A percentile compares a stretch with the other conserved stretches of the same genome.
These are phyloP conservation scores for Primulina huaijiensis DNA, from an alignment of 257 asterid species.

Conservation along the genomic window DNA sequence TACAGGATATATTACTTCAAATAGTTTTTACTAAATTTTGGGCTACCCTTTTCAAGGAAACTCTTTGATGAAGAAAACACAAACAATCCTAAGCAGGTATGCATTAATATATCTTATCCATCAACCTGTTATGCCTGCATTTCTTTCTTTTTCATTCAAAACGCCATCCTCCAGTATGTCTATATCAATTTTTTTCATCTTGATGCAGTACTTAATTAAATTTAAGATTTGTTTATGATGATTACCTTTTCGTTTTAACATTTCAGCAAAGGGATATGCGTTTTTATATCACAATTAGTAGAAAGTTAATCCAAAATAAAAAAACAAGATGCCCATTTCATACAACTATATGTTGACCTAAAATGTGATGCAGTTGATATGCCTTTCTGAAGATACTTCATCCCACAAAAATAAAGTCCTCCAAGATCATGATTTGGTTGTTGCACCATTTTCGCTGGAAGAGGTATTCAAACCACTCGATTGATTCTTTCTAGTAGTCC, in stretches of 20 bases:
- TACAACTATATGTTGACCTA: constrained; percentile 5
- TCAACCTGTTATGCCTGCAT: background rate
- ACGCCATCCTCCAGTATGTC: background rate
- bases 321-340: no score
- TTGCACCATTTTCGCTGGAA: constrained; percentile 39
- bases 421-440: constrained; percentile 32
- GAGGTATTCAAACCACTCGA: constrained; percentile 35
- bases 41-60: constrained; percentile 46
- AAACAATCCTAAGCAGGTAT: constrained; percentile 44
- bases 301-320: background rate
- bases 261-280: background rate
- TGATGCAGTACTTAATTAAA: background rate
- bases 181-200: background rate
- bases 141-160: background rate
- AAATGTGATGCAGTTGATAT: constrained; percentile 34
- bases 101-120: constrained; percentile 2
- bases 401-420: constrained; percentile 32
- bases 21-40: constrained; percentile 20
- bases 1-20: background rate
- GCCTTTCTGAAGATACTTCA: constrained; percentile 39
- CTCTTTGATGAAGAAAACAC: constrained; percentile 42
- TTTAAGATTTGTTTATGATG: background rate
- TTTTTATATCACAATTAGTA: background rate
- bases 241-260: background rate
- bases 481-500: background rate